Base-by-base conservation (phyloP, 257 asterid species). In the Asclepias syriaca region DNA sequence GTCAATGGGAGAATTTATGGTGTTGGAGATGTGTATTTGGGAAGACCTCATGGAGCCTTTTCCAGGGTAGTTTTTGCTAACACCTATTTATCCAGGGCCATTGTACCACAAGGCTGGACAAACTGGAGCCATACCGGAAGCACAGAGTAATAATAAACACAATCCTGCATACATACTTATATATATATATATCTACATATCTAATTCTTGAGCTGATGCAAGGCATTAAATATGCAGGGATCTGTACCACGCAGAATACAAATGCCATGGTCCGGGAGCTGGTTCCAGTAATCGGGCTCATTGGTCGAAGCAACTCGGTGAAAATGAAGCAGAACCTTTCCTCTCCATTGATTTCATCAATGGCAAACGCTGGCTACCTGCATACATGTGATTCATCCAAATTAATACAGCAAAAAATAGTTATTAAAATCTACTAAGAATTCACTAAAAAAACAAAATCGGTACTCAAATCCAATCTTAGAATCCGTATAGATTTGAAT, bases 311-410 rank as follows among this genome's bases (percentile, higher is more conserved):
- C 97, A 83, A 59, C 80, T 90, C 37, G 76, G 60, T 54, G 88
- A 89, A n/a, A 75, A 81, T 70, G 96, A 90, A 77, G 92, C 87
- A 16, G 73, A 77, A 0, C 75, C 83, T 2, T 90, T 85, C 24
- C 68, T 83, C 71, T 75, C 93, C 13, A 57, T 85, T 39, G 83
- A 88, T 71, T 92, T 79, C 82, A 85, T 92, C 84, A 63, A 83
- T 46, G 97, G 96, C 70, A 84, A 76, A 69, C 87, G 87, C 54
- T 92, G 97, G 96, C 83, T 90, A 13, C 96, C 88, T 6, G 89
- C 89, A 60, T 86, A 87, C 88, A 65, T 78, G 14, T 87, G 75
- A 85, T 15, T 11, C 39, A 58, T 48, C 65, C 27, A 2, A 34
- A 58, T 21, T 6, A 58, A 59, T 6, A 13, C 16, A 40, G 10